phyloP scores from a whole-genome alignment of 2,329 filamentous ascomycete genomes.

The Calonectria hongkongensis region DNA sequence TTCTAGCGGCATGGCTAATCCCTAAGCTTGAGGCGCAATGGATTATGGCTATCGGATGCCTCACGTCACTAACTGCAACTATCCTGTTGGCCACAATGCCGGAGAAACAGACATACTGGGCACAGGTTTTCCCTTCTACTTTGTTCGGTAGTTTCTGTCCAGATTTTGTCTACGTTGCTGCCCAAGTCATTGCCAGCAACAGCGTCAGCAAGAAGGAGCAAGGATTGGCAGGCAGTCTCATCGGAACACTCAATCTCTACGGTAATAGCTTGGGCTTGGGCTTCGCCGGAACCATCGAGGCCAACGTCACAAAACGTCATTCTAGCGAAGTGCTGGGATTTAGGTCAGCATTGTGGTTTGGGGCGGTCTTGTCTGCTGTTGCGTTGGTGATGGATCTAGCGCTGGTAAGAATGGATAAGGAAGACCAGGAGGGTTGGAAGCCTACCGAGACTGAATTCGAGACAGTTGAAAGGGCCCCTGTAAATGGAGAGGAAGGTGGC shows the following conservation, averaged over 20 bases:
- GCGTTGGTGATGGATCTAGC: too few species aligned
- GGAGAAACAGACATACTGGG: conserved; percentile 63
- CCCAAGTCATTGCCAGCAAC: conserved; percentile 73
- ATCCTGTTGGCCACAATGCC: conserved; percentile 64
- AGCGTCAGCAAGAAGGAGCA: conserved; percentile 68
- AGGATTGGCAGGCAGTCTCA: conserved; percentile 69
- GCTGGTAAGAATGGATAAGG: too few species aligned
- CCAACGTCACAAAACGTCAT: conserved; percentile 35
- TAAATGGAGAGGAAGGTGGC: too few species aligned
- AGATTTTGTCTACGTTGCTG: conserved; percentile 70
- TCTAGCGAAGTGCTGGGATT: neutral
- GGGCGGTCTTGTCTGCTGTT: too few species aligned
- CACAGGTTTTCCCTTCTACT: conserved; percentile 63
- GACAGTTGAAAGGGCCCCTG: too few species aligned
- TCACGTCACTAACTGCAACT: neutral
- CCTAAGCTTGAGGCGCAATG: conserved; percentile 67
- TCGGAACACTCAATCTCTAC: conserved; percentile 63
- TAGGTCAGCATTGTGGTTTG: neutral
- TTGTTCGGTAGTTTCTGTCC: conserved; percentile 62
- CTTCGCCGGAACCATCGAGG: conserved; percentile 61
- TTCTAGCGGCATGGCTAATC: conserved; percentile 66
- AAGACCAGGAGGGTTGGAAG: too few species aligned
- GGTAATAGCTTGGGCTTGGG: conserved; percentile 58
- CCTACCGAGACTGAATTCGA: too few species aligned
- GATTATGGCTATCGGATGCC: conserved; percentile 67